Conservation (phyloP, 2,329 filamentous ascomycete species). For the Pseudopithomyces maydicus region DNA sequence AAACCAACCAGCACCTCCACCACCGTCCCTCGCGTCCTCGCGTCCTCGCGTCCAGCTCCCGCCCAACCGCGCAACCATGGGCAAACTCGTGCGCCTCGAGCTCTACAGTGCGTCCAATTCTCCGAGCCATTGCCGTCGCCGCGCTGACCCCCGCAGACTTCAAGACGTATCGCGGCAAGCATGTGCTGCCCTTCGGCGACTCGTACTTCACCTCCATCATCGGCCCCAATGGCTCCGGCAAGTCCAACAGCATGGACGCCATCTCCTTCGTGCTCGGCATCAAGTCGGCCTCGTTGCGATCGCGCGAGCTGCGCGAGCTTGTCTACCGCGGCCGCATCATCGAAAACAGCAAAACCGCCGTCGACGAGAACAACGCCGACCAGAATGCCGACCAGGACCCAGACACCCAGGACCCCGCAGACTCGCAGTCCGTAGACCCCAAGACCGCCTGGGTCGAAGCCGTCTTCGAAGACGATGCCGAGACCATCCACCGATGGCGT, state of each 20-base stretch:
- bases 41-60: background rate
- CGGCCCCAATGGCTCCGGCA: slow-evolving; percentile 98
- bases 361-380: slow-evolving; percentile 60
- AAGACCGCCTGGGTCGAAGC: slow-evolving; percentile 99
- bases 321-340: slow-evolving; percentile 95
- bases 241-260: slow-evolving; percentile 99
- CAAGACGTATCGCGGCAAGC: slow-evolving; percentile 99
- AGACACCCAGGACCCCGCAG: slow-evolving; percentile 54
- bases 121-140: slow-evolving; percentile 2
- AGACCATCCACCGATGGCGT: slow-evolving; percentile 95
- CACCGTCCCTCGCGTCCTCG: too few relatives aligned
- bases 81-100: slow-evolving; percentile 93
- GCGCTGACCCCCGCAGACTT: slow-evolving; percentile 68
- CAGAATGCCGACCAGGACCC: slow-evolving; percentile 37
- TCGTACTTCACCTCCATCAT: slow-evolving; percentile 99
- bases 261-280: slow-evolving; percentile 99
- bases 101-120: slow-evolving; percentile 73
- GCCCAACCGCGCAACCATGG: slow-evolving; percentile 64
- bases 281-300: slow-evolving; percentile 97
- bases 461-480: slow-evolving; percentile 96
- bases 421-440: slow-evolving; percentile 73
- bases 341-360: slow-evolving; percentile 88
- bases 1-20: too few relatives aligned
- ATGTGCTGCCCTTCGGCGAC: slow-evolving; percentile 92
- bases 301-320: slow-evolving; percentile 88